A percentile compares a stretch with the other conserved stretches of the same genome.
Evolutionary conservation across 1,139 yeast species (phyloP).

Genomic region (Taphrina confusa): DNA sequence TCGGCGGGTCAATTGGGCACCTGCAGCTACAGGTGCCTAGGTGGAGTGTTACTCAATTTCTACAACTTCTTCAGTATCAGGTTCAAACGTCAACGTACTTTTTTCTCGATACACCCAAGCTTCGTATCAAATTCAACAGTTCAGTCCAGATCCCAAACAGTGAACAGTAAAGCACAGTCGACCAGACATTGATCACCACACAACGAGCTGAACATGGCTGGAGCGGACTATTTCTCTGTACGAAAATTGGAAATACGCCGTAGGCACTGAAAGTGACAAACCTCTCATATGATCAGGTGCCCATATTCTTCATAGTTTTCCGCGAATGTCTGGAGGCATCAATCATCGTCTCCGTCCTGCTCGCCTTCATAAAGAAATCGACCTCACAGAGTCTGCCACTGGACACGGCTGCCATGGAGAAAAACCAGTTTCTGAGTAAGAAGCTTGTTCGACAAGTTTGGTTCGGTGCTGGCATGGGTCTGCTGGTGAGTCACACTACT

Average conservation of each 20-base stretch:
- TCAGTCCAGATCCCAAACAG: background rate
- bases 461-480: conserved; percentile 72
- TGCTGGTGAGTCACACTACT: conserved; percentile 46
- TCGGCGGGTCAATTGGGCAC: background rate
- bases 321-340: conserved; percentile 91
- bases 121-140: background rate
- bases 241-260: background rate
- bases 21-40: too few species aligned
- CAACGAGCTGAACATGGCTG: conserved; percentile 5
- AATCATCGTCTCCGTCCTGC: conserved; percentile 80
- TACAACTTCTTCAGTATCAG: too few species aligned
- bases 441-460: conserved; percentile 72
- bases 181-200: too few species aligned
- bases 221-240: conserved; percentile 18
- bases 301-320: conserved; percentile 76
- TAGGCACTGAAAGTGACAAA: background rate
- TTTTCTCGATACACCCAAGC: too few species aligned
- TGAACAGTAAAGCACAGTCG: too few species aligned
- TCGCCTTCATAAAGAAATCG: conserved; percentile 83
- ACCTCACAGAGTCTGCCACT: conserved; percentile 45
- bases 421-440: conserved; percentile 58
- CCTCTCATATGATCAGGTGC: conserved; percentile 41
- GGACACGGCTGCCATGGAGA: background rate
- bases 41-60: too few species aligned
- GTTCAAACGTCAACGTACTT: too few species aligned